These are phyloP conservation scores for Phytophthora pseudosyringae DNA, from an alignment of 352 stramenopile species.

Conservation along the genomic window DNA sequence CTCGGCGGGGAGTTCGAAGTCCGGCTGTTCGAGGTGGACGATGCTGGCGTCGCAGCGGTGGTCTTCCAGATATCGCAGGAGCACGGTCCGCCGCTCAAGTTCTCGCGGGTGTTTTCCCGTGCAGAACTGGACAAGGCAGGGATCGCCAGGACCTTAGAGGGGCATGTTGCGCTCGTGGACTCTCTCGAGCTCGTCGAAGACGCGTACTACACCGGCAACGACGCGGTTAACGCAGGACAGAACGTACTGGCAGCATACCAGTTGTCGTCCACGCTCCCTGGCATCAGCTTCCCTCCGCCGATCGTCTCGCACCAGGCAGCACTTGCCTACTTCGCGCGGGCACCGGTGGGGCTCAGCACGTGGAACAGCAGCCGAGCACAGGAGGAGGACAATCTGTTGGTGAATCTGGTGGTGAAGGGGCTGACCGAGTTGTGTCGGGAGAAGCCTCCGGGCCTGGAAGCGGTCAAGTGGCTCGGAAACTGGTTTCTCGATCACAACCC, in stretches of 20 bases:
- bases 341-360: constrained; percentile 51
- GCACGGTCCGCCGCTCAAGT: constrained; percentile 52
- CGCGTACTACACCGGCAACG: constrained; percentile 61
- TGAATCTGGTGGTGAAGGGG: constrained; percentile 75
- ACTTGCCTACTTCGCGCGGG: constrained; percentile 65
- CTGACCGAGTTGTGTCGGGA: constrained; percentile 83
- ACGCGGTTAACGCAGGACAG: constrained; percentile 40
- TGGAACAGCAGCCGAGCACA: constrained; percentile 52
- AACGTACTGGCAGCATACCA: constrained; percentile 61
- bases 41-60: constrained; percentile 65
- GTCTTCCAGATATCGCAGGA: constrained; percentile 46
- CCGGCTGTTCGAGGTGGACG: constrained; percentile 76
- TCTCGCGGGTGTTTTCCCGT: constrained; percentile 67
- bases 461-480: constrained; percentile 81
- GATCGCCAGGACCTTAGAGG: constrained; percentile 65
- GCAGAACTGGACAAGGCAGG: constrained; percentile 51
- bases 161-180: constrained; percentile 66
- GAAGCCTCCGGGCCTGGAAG: constrained; percentile 77
- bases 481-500: constrained; percentile 91
- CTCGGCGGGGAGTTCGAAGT: constrained; percentile 74
- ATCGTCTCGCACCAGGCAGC: constrained; percentile 69
- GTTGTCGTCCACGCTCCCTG: constrained; percentile 65
- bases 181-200: constrained; percentile 75
- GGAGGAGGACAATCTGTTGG: constrained; percentile 49
- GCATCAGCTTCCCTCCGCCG: constrained; percentile 57